A percentile compares a stretch with the other conserved stretches of the same genome.
Evolutionary conservation across 352 stramenopile species (phyloP).

Genomic region (Phytopythium boreale): DNA sequence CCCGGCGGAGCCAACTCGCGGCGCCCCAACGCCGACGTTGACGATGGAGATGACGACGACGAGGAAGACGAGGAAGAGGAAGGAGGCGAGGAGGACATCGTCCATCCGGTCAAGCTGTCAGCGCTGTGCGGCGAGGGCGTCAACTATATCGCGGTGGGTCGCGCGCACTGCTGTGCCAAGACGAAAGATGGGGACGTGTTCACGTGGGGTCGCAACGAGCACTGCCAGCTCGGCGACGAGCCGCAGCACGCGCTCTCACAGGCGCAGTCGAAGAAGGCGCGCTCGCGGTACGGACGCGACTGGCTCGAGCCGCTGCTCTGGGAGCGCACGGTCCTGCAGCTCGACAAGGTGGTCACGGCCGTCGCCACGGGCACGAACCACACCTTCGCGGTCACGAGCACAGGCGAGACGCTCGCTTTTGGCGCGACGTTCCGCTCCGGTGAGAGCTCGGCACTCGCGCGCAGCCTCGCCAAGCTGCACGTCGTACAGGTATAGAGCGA

Average conservation of each 20-base stretch:
- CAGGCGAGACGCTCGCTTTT: constrained; percentile 57
- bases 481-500: constrained; percentile 44
- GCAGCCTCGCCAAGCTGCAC: constrained; percentile 52
- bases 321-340: constrained; percentile 49
- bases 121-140: constrained; percentile 65
- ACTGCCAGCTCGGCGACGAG: constrained; percentile 74
- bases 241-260: constrained; percentile 55
- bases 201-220: constrained; percentile 83
- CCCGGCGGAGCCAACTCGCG: constrained; percentile 4
- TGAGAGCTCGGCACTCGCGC: constrained; percentile 52
- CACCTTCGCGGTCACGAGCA: constrained; percentile 57
- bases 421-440: constrained; percentile 63
- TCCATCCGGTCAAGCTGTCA: constrained; percentile 64
- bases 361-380: constrained; percentile 73
- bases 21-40: constrained; percentile 11
- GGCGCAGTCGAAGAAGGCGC: constrained; percentile 48
- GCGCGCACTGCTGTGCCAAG: constrained; percentile 68
- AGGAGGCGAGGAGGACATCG: constrained; percentile 61
- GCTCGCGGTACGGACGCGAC: constrained; percentile 60
- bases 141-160: constrained; percentile 67
- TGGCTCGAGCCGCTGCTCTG: constrained; percentile 56
- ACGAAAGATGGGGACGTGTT: constrained; percentile 83
- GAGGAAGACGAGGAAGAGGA: constrained; percentile 24
- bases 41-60: constrained; percentile 13
- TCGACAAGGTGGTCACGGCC: constrained; percentile 39